Evolutionary conservation across 768 basidiomycete species (phyloP), one percentile per base, ranked within the genome.

Genomic region (Crepidotus variabilis): DNA sequence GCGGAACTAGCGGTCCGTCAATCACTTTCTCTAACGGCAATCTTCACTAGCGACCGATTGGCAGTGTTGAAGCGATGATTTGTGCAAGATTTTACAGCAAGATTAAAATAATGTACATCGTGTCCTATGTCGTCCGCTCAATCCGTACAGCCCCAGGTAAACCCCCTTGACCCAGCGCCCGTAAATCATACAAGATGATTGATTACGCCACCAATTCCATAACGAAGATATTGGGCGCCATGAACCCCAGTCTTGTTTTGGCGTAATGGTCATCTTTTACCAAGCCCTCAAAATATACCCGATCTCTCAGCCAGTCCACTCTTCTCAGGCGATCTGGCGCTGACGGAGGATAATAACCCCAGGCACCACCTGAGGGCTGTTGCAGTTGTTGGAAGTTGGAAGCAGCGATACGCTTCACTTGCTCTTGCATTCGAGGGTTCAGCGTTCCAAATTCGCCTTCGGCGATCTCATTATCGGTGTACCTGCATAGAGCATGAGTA

Each of bases 271-370:
- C 88, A 60, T 86, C 81, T 65, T 76, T 82, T 10, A 61, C 61
- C 55, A 93, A 62, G 14, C 78, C 76, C 57, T 92, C 90, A 57
- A 92, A 91, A 68, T 77, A 90, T 20, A 79, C 75, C 53, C 80
- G 78, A 54, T 92, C 91, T 46, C 87, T 79, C 18, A 92, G 78
- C 88, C 89, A 92, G 63, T 92, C 90, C 23, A 83, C 81, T 51
- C 89, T 84, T 62, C 77, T 82, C 66, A 80, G 76, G 51, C 81
- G 77, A 54, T 79, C 77, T 1, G 80, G 74, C 1, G 76, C 63
- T 7, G 76, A 67, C 1, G 80, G 74, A 10, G 79, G 76, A 60
- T 83, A 86, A 65, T 82, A 86, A 28, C 69, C 71, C 60, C 65
- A 73, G 65, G 51, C 61, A 53, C 58, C 63, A 55, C 52, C 61